Evolutionary conservation across 2,329 filamentous ascomycete species (phyloP), one percentile per base, ranked within the genome.

Genomic region (Dothideomycetes sp.): DNA sequence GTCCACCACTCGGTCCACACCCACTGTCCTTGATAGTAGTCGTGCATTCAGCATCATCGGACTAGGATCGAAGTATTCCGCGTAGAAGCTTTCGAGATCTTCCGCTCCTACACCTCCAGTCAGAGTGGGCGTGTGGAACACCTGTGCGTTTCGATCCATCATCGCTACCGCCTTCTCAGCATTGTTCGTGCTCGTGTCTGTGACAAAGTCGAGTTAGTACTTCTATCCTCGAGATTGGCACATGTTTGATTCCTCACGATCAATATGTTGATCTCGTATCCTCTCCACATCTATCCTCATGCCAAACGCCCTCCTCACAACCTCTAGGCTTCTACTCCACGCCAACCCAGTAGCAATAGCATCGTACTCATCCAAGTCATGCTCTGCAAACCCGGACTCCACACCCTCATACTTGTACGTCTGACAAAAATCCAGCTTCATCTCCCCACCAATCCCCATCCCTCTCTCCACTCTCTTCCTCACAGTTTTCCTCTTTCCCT

Each of bases 321-420:
- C 59, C 1, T 65, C 65, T 42, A 88, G 52, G 27, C 75, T 79
- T 5, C 83, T 68, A n/a, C 70, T 75, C 71, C 79, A 86, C 0
- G 82, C 80, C 15, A 86, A 52, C n/a, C 72, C 70, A 2, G 79
- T 73, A 0, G 72, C 71, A 3, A 82, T 64, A 8, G 69, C 64
- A 46, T 85, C 72, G 49, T 77, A 86, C 47, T 81, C 74, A 2
- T 82, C 77, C 22, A 83, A 56, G 41, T 84, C 75, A 15, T 71
- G 68, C 57, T 87, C 81, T 0, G 82, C 82, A 46, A 88, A 87
- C 0, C 83, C 83, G 0, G 75, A 61, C 37, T 75, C 62, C 0
- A 60, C 73, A 44, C 68, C 64, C 9, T 69, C 64, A 47, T 81
- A 81, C 0, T 67, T 67, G 51, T 70, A 77, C 3, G 67, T 59